Percentiles rank a stretch among this genome's conserved stretches.
phyloP scores from a whole-genome alignment of 139 green algal species.

The Picocystis salinarum region DNA sequence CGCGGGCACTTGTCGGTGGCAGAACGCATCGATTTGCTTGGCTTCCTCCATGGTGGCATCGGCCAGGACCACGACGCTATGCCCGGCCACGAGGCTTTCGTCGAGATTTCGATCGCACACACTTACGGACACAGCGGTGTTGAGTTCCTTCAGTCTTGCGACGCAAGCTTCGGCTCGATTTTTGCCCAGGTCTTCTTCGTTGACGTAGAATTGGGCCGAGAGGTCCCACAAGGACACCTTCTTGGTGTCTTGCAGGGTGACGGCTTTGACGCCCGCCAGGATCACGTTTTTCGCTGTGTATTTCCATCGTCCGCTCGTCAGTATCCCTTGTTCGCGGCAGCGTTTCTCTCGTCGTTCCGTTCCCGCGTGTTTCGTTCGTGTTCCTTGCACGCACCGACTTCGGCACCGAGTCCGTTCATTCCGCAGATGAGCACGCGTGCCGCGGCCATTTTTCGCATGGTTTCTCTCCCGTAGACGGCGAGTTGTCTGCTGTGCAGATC shows the following conservation, averaged over 20 bases:
- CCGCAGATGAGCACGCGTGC: conserved; percentile 70
- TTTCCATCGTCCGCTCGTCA: conserved; percentile 2
- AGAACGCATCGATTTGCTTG: conserved; percentile 57
- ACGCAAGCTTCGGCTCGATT: conserved; percentile 76
- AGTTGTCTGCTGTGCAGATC: conserved; percentile 92
- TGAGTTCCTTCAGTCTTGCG: conserved; percentile 84
- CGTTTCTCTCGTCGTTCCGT: too few relatives aligned
- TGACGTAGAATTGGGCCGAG: conserved; percentile 85
- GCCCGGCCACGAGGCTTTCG: not conserved
- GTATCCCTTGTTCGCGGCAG: not conserved
- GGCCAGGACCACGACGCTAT: conserved; percentile 59
- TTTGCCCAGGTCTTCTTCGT: conserved; percentile 60
- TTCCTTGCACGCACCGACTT: too few relatives aligned
- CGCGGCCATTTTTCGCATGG: conserved; percentile 67
- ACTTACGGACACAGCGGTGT: conserved; percentile 60
- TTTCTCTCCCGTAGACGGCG: conserved; percentile 90
- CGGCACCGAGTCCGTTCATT: conserved; percentile 14
- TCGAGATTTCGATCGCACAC: conserved; percentile 7
- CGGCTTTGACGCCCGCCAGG: conserved; percentile 74
- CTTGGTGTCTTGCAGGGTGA: conserved; percentile 66
- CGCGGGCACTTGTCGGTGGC: conserved; percentile 29
- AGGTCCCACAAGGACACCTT: conserved; percentile 44
- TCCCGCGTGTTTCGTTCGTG: too few relatives aligned
- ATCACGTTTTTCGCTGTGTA: conserved; percentile 93
- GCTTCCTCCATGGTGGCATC: conserved; percentile 34